Conservation (phyloP, 306 rosid genomes). For the Geum urbanum region DNA sequence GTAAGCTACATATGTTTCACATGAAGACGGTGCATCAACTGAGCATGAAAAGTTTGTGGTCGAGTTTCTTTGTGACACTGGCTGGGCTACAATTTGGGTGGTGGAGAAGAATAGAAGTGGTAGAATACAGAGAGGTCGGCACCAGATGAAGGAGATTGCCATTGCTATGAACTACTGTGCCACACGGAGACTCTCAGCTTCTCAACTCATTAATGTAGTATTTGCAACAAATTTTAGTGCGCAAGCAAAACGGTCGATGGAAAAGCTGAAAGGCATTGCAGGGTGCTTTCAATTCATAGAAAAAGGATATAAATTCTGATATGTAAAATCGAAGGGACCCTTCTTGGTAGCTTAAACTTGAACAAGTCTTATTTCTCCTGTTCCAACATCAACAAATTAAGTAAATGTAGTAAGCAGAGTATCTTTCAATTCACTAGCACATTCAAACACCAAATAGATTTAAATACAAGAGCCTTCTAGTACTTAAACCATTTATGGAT, state of each 20-base stretch:
- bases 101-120: conserved; percentile 30
- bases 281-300: neutral
- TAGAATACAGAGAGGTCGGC: conserved; percentile 26
- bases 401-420: too few species aligned
- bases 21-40: conserved; percentile 39
- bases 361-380: neutral
- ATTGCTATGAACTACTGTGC: conserved; percentile 31
- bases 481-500: neutral
- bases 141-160: conserved; percentile 36
- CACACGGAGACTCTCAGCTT: neutral
- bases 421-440: neutral
- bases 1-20: conserved; percentile 66
- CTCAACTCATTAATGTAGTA: conserved; percentile 9
- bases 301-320: conserved; percentile 5
- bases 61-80: conserved; percentile 14
- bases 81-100: conserved; percentile 32
- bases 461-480: conserved; percentile 11
- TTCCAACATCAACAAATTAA: neutral
- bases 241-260: neutral
- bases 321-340: neutral
- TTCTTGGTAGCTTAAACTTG: neutral
- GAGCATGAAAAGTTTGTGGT: conserved; percentile 53
- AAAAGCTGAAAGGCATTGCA: too few species aligned
- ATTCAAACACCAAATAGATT: conserved; percentile 24
- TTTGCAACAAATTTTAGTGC: conserved; percentile 2